Base-by-base conservation (phyloP, 108 stramenopile genomes). In the Nannochloropsis gaditana region DNA sequence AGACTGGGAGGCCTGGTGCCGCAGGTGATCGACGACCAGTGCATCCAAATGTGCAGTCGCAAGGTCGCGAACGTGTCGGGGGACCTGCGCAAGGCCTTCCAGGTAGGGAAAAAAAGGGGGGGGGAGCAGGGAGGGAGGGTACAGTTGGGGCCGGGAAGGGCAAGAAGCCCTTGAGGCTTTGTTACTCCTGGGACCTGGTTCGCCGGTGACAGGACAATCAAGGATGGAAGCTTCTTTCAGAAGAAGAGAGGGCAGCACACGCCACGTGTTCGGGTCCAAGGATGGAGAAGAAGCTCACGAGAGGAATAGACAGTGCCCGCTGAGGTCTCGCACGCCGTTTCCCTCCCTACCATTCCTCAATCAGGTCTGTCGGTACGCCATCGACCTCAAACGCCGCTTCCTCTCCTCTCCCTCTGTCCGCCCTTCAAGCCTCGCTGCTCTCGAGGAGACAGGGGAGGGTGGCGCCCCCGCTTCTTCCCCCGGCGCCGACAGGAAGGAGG, bases 401-500 rank as follows among this genome's bases (percentile, higher is more conserved):
- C 47, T 50, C 47, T 50, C 47, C 47, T 9, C 47, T 50, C 11
- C 47, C 47, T 15, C 59, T 73, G 59, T 2, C n/a, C 19, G 19
- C n/a, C 2, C 59, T 73, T 15, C 59, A 19, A n/a, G 19, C n/a
- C 19, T n/a, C n/a, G 59, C 59, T 73, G 59, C 59, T 73, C 2
- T n/a, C n/a, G 59, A n/a, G n/a, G n/a, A n/a, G n/a, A n/a, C n/a
- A n/a, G n/a, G n/a, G n/a, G n/a, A n/a, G n/a, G n/a, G n/a, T n/a
- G n/a, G n/a, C 15, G 5, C 59, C 59, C n/a, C 59, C 59, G 15
- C 59, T n/a, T 73, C 59, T 73, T 73, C 59, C 2, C 59, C 59
- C n/a, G n/a, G 59, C 59, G n/a, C 59, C 59, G n/a, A 73, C 59
- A 73, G n/a, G 59, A n/a, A 73, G n/a, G n/a, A 73, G 15, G 59